These are phyloP conservation scores for Leersia perrieri DNA, from an alignment of 176 grass and related monocot species.

Conservation along the genomic window DNA sequence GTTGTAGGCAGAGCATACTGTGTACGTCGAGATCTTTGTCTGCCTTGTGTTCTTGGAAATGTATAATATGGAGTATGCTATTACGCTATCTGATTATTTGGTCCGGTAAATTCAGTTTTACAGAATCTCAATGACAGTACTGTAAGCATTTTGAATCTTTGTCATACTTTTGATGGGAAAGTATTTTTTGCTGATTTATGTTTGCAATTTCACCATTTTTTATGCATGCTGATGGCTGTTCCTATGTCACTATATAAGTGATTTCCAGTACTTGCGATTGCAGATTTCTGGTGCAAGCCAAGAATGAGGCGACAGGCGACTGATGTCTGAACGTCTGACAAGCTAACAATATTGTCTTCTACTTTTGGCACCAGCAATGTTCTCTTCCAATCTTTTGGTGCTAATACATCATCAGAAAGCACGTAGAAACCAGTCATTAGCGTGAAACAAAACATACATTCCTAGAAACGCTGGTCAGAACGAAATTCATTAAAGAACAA, in stretches of 20 bases:
- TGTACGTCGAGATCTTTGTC: background rate
- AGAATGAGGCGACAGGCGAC: slow-evolving; percentile 62
- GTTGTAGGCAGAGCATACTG: background rate
- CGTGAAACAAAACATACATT: background rate
- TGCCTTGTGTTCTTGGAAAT: background rate
- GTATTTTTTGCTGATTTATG: slow-evolving; percentile 14
- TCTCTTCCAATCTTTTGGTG: no score
- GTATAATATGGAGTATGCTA: no score
- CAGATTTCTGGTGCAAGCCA: no score
- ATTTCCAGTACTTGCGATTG: background rate
- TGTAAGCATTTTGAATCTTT: no score
- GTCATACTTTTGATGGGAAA: no score
- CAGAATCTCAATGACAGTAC: background rate
- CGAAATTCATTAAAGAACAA: background rate
- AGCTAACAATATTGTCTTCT: background rate
- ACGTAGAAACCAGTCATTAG: background rate
- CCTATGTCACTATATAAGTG: slow-evolving; percentile 49
- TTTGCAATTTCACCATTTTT: slow-evolving; percentile 94
- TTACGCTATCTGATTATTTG: no score
- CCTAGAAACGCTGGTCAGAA: background rate
- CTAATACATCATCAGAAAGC: background rate
- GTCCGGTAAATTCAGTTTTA: no score
- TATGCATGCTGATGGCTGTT: slow-evolving; percentile 84
- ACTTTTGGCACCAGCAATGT: background rate
- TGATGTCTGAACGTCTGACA: background rate